Evolutionary conservation across 164 flowering plant genomes (phyloP).

Genomic region (Stephania cephalantha): DNA sequence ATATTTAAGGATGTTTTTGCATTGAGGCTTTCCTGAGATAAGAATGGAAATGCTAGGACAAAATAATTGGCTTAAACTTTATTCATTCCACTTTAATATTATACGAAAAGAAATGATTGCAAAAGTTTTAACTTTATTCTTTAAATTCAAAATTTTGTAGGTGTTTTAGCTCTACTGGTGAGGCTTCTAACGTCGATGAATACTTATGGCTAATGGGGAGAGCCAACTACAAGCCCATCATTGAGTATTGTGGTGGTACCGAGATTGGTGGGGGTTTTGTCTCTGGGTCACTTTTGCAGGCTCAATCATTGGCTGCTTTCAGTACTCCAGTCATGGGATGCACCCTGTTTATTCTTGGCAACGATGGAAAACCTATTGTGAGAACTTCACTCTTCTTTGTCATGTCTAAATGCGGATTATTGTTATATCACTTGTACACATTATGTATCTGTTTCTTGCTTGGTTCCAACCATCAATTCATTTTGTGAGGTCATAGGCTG

Average conservation of each 20-base stretch:
- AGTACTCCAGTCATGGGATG: slow-evolving; percentile 96
- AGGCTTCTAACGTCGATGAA: slow-evolving; percentile 90
- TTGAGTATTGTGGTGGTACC: slow-evolving; percentile 97
- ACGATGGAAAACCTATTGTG: slow-evolving; percentile 73
- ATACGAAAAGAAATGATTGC: slow-evolving; percentile 1
- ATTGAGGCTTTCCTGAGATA: background rate
- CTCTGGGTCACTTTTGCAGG: slow-evolving; percentile 74
- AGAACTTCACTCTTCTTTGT: slow-evolving; percentile 21
- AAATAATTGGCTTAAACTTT: too few relatives aligned
- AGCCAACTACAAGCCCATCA: slow-evolving; percentile 81
- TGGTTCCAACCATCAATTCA: background rate
- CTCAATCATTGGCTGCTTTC: slow-evolving; percentile 84
- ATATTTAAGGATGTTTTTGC: background rate
- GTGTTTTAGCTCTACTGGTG: slow-evolving; percentile 92
- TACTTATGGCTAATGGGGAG: slow-evolving; percentile 94
- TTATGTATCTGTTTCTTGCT: background rate
- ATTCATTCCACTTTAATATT: too few relatives aligned
- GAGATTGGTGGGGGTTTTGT: slow-evolving; percentile 96
- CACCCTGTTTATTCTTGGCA: slow-evolving; percentile 63
- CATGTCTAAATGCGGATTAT: slow-evolving; percentile 1
- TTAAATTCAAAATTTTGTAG: slow-evolving; percentile 31
- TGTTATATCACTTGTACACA: background rate
- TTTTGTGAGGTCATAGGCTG: background rate
- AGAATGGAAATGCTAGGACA: background rate
- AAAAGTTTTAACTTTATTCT: slow-evolving; percentile 4